Base-by-base conservation (phyloP, 441 rosid species). In the Erodium trifolium region DNA sequence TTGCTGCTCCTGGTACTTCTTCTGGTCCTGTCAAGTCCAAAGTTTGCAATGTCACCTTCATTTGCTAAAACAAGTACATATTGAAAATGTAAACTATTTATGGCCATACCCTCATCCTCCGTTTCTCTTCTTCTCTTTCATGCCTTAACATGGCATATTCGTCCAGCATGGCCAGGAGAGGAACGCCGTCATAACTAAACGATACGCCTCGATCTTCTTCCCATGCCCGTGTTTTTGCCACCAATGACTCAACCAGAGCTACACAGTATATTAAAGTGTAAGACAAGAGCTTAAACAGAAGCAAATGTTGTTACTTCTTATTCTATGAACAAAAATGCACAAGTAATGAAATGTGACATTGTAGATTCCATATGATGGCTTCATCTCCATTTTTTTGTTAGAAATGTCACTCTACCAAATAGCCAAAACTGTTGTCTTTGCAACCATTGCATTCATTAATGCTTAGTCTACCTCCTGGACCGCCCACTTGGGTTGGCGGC, bases 81-180 rank as follows among this genome's bases (percentile, higher is more conserved):
- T 8, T 43, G 49, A 43, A 43, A 43, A 43, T 43, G 49, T 43
- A 9, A 43, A 43, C 11, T 43, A 43, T 13, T 9, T 43, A 13
- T 43, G 8, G 4, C 37, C 37, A 80, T 77, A 94, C 97, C 79
- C 88, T 86, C 70, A 88, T 73, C 77, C 89, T 85, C 47, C 90
- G 79, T 73, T 90, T 91, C 84, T 94, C 97, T 74, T 94, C 99
- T 82, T 92, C 98, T 75, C 96, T 81, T 82, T 94, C 98, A 70
- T 90, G 96, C 80, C 96, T 84, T 73, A 92, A 90, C 96, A 94
- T 84, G 71, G 92, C 94, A 68, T 94, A 94, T 81, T 94, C 97
- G 53, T 94, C 94, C 11, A 92, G 81, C 99, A 92, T 92, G 71
- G 97, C 96, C 69, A 92, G 87, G 51, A 92, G 89, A 47, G 97